Percentiles rank a stretch among this genome's conserved stretches.
phyloP scores from a whole-genome alignment of 495 filamentous ascomycete species.

The Wilcoxina mikolae region DNA sequence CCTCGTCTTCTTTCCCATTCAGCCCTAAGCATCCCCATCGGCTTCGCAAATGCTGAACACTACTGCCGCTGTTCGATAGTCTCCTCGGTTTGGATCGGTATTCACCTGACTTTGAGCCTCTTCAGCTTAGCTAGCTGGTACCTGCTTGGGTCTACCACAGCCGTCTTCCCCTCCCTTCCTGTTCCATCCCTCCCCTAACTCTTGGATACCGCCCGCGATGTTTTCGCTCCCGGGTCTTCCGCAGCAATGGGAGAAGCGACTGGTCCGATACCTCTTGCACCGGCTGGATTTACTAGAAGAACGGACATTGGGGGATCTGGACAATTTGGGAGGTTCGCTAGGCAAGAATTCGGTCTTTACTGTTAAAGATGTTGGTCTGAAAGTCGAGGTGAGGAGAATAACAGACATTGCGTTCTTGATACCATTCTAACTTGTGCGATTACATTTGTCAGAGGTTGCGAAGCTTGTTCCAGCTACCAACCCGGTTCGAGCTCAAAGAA shows the following conservation, averaged over 20 bases:
- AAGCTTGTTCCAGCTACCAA: slow-evolving; percentile 8
- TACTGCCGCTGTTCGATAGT: too few species aligned
- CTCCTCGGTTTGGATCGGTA: too few species aligned
- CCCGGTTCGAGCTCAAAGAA: slow-evolving; percentile 13
- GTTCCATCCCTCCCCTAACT: not conserved
- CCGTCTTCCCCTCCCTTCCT: not conserved
- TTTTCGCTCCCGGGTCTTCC: not conserved
- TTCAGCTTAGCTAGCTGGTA: not conserved
- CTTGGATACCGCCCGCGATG: not conserved
- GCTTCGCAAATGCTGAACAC: not conserved
- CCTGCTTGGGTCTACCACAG: not conserved
- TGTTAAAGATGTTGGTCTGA: slow-evolving; percentile 20
- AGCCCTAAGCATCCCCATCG: too few species aligned
- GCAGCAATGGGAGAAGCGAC: slow-evolving; percentile 24
- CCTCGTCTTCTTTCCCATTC: not conserved
- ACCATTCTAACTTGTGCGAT: not conserved
- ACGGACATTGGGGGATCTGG: slow-evolving; percentile 20
- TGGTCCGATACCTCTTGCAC: slow-evolving; percentile 22
- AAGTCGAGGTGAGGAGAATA: slow-evolving; percentile 21
- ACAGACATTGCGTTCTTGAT: not conserved
- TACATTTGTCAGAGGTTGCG: slow-evolving; percentile 16
- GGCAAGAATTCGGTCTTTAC: slow-evolving; percentile 18
- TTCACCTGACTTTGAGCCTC: too few species aligned
- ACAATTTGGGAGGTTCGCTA: slow-evolving; percentile 21
- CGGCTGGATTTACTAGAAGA: slow-evolving; percentile 24